These are phyloP conservation scores for Petunia hybrid DNA, from an alignment of 305 asterid genomes.

Conservation along the genomic window DNA sequence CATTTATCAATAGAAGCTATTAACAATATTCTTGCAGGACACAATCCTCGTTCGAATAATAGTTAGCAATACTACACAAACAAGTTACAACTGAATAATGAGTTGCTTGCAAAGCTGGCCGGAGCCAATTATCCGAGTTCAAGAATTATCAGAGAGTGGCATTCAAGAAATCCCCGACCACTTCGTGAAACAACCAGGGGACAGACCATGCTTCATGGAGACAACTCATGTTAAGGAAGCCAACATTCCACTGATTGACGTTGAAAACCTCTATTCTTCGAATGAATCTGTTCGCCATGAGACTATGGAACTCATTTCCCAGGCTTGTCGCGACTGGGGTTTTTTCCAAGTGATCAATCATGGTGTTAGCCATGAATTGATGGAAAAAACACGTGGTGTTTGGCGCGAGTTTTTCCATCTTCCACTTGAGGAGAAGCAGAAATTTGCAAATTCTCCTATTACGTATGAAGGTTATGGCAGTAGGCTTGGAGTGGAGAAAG, in stretches of 20 bases:
- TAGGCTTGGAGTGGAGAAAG: conserved; percentile 73
- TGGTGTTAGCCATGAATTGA: conserved; percentile 62
- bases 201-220: conserved; percentile 48
- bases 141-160: conserved; percentile 72
- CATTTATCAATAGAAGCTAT: too few species aligned
- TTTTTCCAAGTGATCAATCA: conserved; percentile 89
- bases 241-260: conserved; percentile 71
- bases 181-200: conserved; percentile 67
- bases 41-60: background rate
- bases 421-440: conserved; percentile 73
- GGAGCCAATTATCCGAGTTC: conserved; percentile 83
- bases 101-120: conserved; percentile 69
- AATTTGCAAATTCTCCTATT: conserved; percentile 64
- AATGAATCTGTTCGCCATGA: conserved; percentile 41
- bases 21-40: background rate
- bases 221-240: background rate
- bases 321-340: conserved; percentile 88
- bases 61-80: background rate
- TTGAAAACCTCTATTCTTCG: conserved; percentile 51
- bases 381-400: conserved; percentile 52
- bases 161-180: conserved; percentile 71
- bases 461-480: conserved; percentile 95
- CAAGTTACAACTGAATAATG: conserved; percentile 9
- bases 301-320: conserved; percentile 44
- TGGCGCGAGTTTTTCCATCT: conserved; percentile 82